These are phyloP conservation scores for Gaultheria prostrata DNA, from an alignment of 148 eudicot genomes.

Conservation along the genomic window DNA sequence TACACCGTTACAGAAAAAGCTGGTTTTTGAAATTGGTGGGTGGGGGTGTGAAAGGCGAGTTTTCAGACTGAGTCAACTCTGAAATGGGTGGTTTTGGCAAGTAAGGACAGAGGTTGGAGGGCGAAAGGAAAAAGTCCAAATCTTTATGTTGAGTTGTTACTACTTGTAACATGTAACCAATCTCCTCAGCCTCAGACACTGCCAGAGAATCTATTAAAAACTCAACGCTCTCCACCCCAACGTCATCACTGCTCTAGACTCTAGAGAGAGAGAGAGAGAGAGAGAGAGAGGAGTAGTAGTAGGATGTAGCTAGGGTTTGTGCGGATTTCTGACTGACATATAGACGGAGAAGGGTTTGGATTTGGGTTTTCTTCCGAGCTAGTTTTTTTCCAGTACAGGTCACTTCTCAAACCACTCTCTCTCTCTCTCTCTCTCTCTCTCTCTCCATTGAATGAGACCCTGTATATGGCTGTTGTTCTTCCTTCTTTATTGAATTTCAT, in stretches of 20 bases:
- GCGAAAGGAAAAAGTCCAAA: slow-evolving; percentile 18
- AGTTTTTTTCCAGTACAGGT: slow-evolving; percentile 15
- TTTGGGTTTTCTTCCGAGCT: slow-evolving; percentile 14
- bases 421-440: neutral
- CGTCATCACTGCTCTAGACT: neutral
- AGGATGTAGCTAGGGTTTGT: slow-evolving; percentile 11
- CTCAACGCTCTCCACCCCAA: slow-evolving; percentile 21
- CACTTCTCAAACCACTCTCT: neutral
- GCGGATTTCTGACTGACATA: neutral
- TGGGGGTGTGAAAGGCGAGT: slow-evolving; percentile 22
- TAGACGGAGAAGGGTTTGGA: neutral
- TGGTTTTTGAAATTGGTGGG: slow-evolving; percentile 16
- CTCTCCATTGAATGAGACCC: neutral
- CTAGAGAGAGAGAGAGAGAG: slow-evolving; percentile 10
- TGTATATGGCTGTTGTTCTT: neutral
- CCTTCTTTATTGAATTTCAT: neutral
- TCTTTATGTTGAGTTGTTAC: slow-evolving; percentile 17
- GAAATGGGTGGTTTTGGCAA: neutral
- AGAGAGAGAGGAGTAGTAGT: slow-evolving; percentile 15
- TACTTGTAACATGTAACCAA: slow-evolving; percentile 22
- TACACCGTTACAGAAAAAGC: slow-evolving; percentile 16
- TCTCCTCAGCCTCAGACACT: slow-evolving; percentile 17
- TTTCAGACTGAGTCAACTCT: slow-evolving; percentile 21
- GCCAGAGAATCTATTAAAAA: slow-evolving; percentile 30
- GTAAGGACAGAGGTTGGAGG: slow-evolving; percentile 18